Conservation (phyloP, 768 basidiomycete genomes). For the Tephrocybe sp. region DNA sequence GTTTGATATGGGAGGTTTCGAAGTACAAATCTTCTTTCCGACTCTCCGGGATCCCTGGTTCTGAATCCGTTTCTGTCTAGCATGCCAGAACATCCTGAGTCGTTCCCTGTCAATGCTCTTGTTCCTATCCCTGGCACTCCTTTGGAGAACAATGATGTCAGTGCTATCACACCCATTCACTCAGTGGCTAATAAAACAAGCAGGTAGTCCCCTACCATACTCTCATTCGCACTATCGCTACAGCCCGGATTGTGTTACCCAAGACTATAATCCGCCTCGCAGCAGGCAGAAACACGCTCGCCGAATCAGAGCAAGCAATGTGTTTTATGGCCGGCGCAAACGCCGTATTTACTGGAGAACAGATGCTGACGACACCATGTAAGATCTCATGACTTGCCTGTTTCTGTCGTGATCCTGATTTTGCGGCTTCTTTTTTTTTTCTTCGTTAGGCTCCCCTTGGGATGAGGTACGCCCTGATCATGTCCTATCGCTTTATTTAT, state of each 20-base stretch:
- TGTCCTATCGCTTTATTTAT: neutral
- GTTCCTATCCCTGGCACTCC: slow-evolving; percentile 96
- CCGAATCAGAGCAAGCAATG: slow-evolving; percentile 93
- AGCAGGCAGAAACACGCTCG: slow-evolving; percentile 86
- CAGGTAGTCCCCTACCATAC: slow-evolving; percentile 81
- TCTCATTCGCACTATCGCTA: slow-evolving; percentile 91
- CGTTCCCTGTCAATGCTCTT: slow-evolving; percentile 96
- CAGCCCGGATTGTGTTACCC: slow-evolving; percentile 89
- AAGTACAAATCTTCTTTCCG: slow-evolving; percentile 50
- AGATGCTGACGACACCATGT: slow-evolving; percentile 97
- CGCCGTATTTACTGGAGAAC: slow-evolving; percentile 97
- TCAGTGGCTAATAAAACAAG: slow-evolving; percentile 9
- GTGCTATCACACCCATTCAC: slow-evolving; percentile 12
- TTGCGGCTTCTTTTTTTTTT: neutral
- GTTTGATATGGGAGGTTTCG: slow-evolving; percentile 90
- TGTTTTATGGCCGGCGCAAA: slow-evolving; percentile 99
- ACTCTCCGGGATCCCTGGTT: slow-evolving; percentile 3
- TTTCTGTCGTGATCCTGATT: slow-evolving; percentile 12
- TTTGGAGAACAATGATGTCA: slow-evolving; percentile 83
- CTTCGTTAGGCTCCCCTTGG: slow-evolving; percentile 77
- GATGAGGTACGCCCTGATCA: slow-evolving; percentile 60
- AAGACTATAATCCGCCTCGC: slow-evolving; percentile 92
- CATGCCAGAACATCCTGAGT: slow-evolving; percentile 96
- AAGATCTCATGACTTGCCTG: slow-evolving; percentile 29
- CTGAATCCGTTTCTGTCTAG: slow-evolving; percentile 36